A percentile compares a stretch with the other conserved stretches of the same genome.
These are phyloP conservation scores for Entonaema liquescens DNA, from an alignment of 495 filamentous ascomycete genomes.

Conservation along the genomic window DNA sequence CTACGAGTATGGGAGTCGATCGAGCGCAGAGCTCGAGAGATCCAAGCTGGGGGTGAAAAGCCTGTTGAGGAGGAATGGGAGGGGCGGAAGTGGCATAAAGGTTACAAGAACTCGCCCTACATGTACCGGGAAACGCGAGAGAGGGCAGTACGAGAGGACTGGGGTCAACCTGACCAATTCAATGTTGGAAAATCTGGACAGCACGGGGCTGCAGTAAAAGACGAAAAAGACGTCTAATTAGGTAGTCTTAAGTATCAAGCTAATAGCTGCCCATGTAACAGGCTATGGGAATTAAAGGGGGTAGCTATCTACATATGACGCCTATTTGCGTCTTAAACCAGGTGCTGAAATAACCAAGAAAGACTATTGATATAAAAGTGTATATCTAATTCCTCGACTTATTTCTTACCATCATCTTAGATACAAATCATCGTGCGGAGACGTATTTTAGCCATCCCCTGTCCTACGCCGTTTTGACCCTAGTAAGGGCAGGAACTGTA, in stretches of 20 bases:
- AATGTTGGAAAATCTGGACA: conserved; percentile 13
- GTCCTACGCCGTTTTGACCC: neutral
- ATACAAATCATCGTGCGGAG: neutral
- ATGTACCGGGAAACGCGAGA: conserved; percentile 29
- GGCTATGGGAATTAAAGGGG: neutral
- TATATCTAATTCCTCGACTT: neutral
- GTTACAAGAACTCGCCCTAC: conserved; percentile 21
- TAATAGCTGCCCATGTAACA: neutral
- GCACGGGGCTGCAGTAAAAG: conserved; percentile 7
- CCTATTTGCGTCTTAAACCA: neutral
- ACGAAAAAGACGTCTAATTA: conserved; percentile 7
- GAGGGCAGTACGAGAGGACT: conserved; percentile 20
- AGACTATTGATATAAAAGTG: neutral
- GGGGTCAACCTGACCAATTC: conserved; percentile 26
- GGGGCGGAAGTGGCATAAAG: conserved; percentile 29
- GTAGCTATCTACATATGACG: neutral
- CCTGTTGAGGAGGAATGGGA: conserved; percentile 21
- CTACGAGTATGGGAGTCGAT: neutral
- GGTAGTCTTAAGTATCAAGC: neutral
- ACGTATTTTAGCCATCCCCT: neutral
- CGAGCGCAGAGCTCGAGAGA: neutral
- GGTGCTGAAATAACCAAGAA: neutral
- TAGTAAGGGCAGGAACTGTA: neutral
- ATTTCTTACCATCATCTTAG: neutral
- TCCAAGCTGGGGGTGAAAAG: neutral